phyloP scores from a whole-genome alignment of 306 rosid species.

The Prunus dulcis region DNA sequence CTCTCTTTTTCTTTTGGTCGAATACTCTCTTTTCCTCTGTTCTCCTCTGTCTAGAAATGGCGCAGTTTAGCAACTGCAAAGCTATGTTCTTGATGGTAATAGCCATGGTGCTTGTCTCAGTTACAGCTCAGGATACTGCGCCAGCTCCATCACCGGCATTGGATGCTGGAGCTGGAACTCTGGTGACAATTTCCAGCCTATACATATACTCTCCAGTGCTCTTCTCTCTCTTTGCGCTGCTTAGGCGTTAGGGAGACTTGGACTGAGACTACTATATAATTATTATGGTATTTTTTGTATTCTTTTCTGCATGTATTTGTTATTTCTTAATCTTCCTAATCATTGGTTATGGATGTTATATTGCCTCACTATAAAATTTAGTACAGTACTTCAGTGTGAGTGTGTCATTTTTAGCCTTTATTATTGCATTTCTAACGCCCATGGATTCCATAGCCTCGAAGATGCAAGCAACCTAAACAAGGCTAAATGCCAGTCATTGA shows the following conservation, averaged over 20 bases:
- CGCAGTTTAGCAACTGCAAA: conserved; percentile 32
- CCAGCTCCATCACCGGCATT: conserved; percentile 46
- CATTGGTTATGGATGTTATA: conserved; percentile 15
- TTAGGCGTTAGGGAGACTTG: conserved; percentile 31
- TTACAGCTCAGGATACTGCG: conserved; percentile 25
- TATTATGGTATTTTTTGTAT: background rate
- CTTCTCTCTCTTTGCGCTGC: conserved; percentile 33
- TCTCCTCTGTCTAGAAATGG: conserved; percentile 35
- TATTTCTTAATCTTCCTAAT: conserved; percentile 5
- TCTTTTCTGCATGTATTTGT: background rate
- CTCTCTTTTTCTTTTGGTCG: background rate
- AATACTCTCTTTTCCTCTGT: background rate
- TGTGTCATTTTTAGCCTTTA: background rate
- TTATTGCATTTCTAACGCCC: background rate
- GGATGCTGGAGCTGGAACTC: conserved; percentile 46
- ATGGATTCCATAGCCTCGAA: background rate
- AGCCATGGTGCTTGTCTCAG: conserved; percentile 33
- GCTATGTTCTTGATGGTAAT: conserved; percentile 31
- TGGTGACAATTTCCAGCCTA: conserved; percentile 25
- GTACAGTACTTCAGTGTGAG: background rate
- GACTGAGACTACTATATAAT: background rate
- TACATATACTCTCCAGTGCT: conserved; percentile 33
- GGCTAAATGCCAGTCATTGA: background rate
- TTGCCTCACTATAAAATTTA: background rate
- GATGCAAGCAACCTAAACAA: background rate